Conservation (phyloP, 441 rosid genomes). For the Arabidopsis lyrata region DNA sequence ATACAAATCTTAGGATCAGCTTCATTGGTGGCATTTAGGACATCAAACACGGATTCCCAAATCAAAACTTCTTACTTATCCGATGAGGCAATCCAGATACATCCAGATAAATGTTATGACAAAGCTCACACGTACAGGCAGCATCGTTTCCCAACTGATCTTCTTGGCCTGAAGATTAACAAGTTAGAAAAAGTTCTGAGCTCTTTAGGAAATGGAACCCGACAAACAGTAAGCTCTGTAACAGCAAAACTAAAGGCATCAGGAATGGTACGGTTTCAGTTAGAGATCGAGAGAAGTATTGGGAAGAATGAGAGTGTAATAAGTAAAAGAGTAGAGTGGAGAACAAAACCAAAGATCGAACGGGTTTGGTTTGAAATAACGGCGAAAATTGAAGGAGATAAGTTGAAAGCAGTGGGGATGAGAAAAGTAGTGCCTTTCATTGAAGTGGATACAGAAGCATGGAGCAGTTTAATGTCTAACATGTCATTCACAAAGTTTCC, state of each 20-base stretch:
- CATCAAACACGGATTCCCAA: conserved; percentile 48
- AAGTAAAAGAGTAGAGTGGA: conserved; percentile 56
- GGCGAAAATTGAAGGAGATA: conserved; percentile 63
- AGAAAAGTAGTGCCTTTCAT: conserved; percentile 66
- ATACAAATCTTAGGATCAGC: conserved; percentile 66
- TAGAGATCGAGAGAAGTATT: conserved; percentile 64
- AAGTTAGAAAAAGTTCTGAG: conserved; percentile 55
- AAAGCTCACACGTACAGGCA: conserved; percentile 41
- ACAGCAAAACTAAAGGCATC: conserved; percentile 59
- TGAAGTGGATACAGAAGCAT: conserved; percentile 64
- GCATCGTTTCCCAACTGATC: conserved; percentile 48
- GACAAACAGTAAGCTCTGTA: conserved; percentile 47
- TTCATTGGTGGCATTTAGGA: conserved; percentile 61
- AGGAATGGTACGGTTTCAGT: conserved; percentile 56
- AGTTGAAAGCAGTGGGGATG: conserved; percentile 55
- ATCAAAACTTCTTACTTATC: conserved; percentile 55
- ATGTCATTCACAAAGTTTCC: conserved; percentile 82
- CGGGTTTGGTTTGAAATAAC: conserved; percentile 69
- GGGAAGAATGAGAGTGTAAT: conserved; percentile 50
- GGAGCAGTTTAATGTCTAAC: conserved; percentile 75
- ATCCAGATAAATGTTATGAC: conserved; percentile 65
- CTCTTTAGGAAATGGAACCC: conserved; percentile 46
- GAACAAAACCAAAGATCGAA: conserved; percentile 68
- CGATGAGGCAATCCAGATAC: conserved; percentile 56
- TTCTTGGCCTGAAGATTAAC: conserved; percentile 53